These are phyloP conservation scores for Diversispora eburnea DNA, from an alignment of 192 early-diverging fungal species.

Conservation along the genomic window DNA sequence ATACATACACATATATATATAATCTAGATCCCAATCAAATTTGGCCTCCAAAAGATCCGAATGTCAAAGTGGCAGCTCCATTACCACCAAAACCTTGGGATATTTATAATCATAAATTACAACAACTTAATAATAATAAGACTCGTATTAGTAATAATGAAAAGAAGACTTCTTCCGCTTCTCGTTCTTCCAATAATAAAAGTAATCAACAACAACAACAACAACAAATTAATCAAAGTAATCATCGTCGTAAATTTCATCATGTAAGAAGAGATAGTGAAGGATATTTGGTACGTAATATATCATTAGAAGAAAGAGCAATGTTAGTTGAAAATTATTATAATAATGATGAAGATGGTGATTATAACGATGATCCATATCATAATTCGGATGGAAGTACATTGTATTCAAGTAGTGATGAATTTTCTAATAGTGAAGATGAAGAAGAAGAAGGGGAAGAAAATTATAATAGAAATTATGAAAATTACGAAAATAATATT, in stretches of 20 bases:
- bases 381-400: conserved; percentile 25
- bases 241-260: background rate
- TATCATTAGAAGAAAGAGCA: conserved; percentile 22
- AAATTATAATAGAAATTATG: no score
- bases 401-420: conserved; percentile 19
- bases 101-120: background rate
- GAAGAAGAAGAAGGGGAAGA: background rate
- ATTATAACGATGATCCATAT: background rate
- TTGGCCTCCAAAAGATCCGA: conserved; percentile 29
- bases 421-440: conserved; percentile 7
- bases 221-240: background rate
- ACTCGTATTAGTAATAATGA: background rate
- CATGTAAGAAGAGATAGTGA: conserved; percentile 20
- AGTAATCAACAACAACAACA: background rate
- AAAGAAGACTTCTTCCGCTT: background rate
- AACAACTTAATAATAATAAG: background rate
- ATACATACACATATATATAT: background rate
- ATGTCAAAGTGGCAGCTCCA: background rate
- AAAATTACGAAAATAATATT: no score
- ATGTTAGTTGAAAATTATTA: background rate
- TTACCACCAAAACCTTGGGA: conserved; percentile 26
- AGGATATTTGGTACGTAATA: conserved; percentile 20
- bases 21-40: conserved; percentile 6
- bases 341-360: background rate
- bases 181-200: background rate